Base-by-base conservation (phyloP, 2,329 filamentous ascomycete species). In the Magnaporthiopsis poae region DNA sequence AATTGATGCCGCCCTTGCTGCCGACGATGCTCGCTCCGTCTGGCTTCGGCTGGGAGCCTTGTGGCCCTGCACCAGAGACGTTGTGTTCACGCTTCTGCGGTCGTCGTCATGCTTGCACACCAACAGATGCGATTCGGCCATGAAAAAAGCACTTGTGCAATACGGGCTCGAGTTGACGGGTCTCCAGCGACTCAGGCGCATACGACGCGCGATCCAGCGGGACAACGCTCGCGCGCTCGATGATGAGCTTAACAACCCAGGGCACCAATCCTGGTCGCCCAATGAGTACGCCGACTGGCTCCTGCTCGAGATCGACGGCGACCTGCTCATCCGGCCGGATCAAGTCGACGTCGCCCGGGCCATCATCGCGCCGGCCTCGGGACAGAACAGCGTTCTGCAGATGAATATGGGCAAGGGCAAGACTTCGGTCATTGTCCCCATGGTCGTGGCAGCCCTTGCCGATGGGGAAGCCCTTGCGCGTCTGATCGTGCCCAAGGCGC, bases 391-490 rank as follows among this genome's bases (percentile, higher is more conserved):
- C 0, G 84, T 89, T 0, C 69, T 89, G 1, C 87, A 90, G 68
- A 81, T 90, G 75, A 86, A 88, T 68, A 90, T 90, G 87, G 87
- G 87, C 0, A 81, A 87, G 76, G 59, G 84, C 0, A 88, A 87
- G 73, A 86, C 84, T 0, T 85, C 82, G 0, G 80, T 79, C 64
- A 83, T 86, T 29, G 79, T 86, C 5, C 84, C 83, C 0, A 83
- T 86, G 79, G 81, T 77, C 0, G 77, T 80, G 0, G 75, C 77
- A 0, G 68, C 77, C 0, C 72, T 86, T 0, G 82, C 83, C 0
- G 74, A 86, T 60, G 59, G 59, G 0, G 72, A 73, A 0, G 73
- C 77, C 0, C 74, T 90, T 0, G 79, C 80, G 0, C 76, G 88
- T 1, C 74, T 88, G 0, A 71, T 87, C 0, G 84, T 88, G 0